phyloP scores from a whole-genome alignment of 805 yeast genomes.

The Metschnikowia rubicola region DNA sequence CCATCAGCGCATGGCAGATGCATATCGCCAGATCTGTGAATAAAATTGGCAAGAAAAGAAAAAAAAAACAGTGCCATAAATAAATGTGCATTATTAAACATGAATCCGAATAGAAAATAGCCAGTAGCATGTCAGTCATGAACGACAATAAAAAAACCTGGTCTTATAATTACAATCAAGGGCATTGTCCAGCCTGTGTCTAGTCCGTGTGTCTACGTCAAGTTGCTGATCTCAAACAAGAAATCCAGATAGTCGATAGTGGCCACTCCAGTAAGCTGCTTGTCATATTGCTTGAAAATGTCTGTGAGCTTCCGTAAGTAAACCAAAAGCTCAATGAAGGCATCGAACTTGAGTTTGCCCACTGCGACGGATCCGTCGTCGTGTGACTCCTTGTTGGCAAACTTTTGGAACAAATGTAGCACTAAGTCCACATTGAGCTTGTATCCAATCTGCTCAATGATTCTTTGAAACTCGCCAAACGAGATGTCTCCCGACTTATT shows the following conservation, averaged over 20 bases:
- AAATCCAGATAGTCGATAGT: conserved; percentile 64
- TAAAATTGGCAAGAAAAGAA: too few relatives aligned
- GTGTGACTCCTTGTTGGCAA: conserved; percentile 38
- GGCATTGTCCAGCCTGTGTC: too few relatives aligned
- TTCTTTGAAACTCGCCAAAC: conserved; percentile 61
- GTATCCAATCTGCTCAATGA: conserved; percentile 65
- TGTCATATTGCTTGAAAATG: conserved; percentile 72
- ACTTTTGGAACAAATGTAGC: conserved; percentile 54
- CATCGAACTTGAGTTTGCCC: conserved; percentile 64
- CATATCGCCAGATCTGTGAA: too few relatives aligned
- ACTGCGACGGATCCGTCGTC: conserved; percentile 24
- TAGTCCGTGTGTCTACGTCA: conserved; percentile 10
- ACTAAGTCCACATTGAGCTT: conserved; percentile 55
- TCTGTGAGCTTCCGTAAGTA: conserved; percentile 76
- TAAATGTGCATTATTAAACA: too few relatives aligned
- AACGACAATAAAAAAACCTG: too few relatives aligned
- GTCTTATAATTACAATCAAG: too few relatives aligned
- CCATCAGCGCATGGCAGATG: too few relatives aligned
- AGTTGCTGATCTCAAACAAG: conserved; percentile 48
- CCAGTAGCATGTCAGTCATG: too few relatives aligned
- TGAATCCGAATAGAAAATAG: too few relatives aligned
- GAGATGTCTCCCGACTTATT: conserved; percentile 57
- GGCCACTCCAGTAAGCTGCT: conserved; percentile 70
- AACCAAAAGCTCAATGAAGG: conserved; percentile 76
- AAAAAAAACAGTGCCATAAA: too few relatives aligned